Evolutionary conservation across 192 early-diverging fungal species (phyloP), one percentile per base, ranked within the genome.

Genomic region (Gamsiella multidivaricata): DNA sequence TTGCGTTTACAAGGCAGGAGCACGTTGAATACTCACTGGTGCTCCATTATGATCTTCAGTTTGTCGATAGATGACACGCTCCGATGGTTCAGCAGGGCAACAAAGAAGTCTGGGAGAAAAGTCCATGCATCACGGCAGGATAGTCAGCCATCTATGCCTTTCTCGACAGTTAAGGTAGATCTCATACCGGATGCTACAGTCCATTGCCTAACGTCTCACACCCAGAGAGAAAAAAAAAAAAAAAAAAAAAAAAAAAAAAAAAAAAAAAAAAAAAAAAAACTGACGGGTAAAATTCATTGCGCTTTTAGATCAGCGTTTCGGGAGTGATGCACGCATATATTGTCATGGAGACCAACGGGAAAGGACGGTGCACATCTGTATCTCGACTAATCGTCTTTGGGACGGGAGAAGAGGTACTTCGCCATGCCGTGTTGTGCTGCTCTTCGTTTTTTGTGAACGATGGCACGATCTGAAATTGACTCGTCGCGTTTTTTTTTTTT

Each of bases 361-460:
- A 52, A 14, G 65, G 59, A 5, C 57, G 65, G 3, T 78, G 73
- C 18, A 50, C 36, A 2, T 46, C 64, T 41, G 57, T 78, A 61
- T 67, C 73, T 3, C 53, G 73, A n/a, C 43, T 78, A 2, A 60
- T 78, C 0, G 73, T 68, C 3, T 69, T 78, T 57, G 73, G 73
- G 10, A 53, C 65, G 11, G 73, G 73, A 26, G 73, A 78, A 22
- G 65, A 67, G 72, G 72, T 75, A 75, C n/a, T n/a, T n/a, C n/a
- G n/a, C n/a, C n/a, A n/a, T n/a, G n/a, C n/a, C n/a, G n/a, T n/a
- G n/a, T n/a, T n/a, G n/a, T n/a, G n/a, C n/a, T n/a, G n/a, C n/a
- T n/a, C n/a, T n/a, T n/a, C n/a, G n/a, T n/a, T n/a, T n/a, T n/a
- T n/a, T n/a, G n/a, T n/a, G n/a, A n/a, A n/a, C n/a, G n/a, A n/a